Base-by-base conservation (phyloP, 2,329 filamentous ascomycete species). In the Trichoderma citrinoviride region DNA sequence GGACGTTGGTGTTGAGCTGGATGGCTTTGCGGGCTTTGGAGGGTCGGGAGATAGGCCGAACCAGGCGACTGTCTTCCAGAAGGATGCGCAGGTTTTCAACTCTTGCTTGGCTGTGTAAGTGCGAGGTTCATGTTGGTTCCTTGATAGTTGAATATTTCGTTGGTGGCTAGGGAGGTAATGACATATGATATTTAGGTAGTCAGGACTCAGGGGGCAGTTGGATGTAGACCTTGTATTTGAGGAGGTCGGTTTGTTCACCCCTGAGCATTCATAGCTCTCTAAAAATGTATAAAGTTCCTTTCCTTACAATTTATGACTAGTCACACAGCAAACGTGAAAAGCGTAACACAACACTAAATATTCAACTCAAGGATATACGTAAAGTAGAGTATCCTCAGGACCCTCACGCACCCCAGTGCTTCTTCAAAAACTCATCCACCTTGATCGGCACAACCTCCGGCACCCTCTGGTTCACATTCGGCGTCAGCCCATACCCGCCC, bases 1-100 rank as follows among this genome's bases (percentile, higher is more conserved):
- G 14, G 43, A 55, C 23, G 27, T 61, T n/a, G 56, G 63, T 8
- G 49, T 54, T 33, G 55, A 60, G 63, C 40, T 65, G 7, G 63
- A 65, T 61, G 63, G 43, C 0, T 65, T 61, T 55, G 63, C 47
- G 21, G 63, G 63, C 17, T 61, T 65, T 19, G 56, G 56, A 7
- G 21, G 40, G 1, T 15, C 23, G 15, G 17, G 15, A 8, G 55
- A 54, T 33, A 19, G 54, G 47, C 63, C 63, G 5, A 46, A 65
- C 41, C 54, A 61, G 63, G 27, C 14, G 40, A 29, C 56, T n/a
- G 29, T 65, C 8, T 65, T 61, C 29, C 40, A 40, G 41, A 54
- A 46, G 41, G 37, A 19, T 19, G 25, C n/a, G 10, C 41, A 33
- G 37, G 25, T 65, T 23, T 50, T 23, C 17, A 65, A 58, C 44